Base-by-base conservation (phyloP, 2,329 filamentous ascomycete species). In the Sclerotinia subarctica region DNA sequence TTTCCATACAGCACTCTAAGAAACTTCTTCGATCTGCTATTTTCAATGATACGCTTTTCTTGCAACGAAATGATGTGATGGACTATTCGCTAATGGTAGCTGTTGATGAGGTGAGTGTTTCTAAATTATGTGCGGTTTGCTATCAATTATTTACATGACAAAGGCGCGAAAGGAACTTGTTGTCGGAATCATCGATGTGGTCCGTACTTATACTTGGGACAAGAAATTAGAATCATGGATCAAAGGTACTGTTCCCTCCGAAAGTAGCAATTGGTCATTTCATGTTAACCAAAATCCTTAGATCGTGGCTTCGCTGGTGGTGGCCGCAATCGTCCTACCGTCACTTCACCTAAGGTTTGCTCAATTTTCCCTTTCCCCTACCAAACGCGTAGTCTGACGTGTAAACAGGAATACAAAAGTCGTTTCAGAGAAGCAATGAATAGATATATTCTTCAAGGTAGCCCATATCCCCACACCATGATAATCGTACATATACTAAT, bases 151-250 rank as follows among this genome's bases (percentile, higher is more conserved):
- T 70, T 38, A 71, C 62, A 24, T 24, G 21, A 11, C 54, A 17
- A 47, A 75, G 71, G 84, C 85, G 49, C 87, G 88, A 71, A 94
- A 94, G 75, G 94, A 99, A 80, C 86, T 99, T 19, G 93, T 98
- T 19, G 94, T 99, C 2, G 95, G 95, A 5, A 98, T 99, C 75
- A 98, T 99, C 72, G 94, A 99, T 78, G 98, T 95, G 78, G 98
- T 99, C 73, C 88, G 95, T 67, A 99, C 95, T 0, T 99, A 98
- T 78, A 99, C 95, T 0, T 99, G 95, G 93, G 95, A 99, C 82
- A 99, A 99, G 84, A 97, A 97, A 78, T 86, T 99, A n/a, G 95
- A 99, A 81, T 95, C 90, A 66, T 99, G 95, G 95, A 97, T 99
- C 85, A 99, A 99, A 80, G 72, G 65, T 67, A 63, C n/a, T 19